Conservation (phyloP, 495 filamentous ascomycete genomes). For the Lasiosphaeria ovina region DNA sequence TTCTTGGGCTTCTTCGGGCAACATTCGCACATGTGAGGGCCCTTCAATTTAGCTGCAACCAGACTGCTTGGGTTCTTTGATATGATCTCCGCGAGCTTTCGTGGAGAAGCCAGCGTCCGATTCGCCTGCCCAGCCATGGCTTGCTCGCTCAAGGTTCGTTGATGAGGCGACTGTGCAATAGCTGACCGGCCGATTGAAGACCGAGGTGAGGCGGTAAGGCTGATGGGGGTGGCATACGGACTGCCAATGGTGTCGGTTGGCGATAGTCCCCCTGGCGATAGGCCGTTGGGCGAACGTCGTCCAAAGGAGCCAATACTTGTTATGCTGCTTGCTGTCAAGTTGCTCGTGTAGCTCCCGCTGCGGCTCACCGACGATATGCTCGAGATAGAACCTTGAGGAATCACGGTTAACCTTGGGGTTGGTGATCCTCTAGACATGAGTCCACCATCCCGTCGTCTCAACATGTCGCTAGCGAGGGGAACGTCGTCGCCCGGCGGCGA, state of each 20-base stretch:
- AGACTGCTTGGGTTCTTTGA: constrained; percentile 38
- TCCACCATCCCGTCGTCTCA: constrained; percentile 61
- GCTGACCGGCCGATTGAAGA: constrained; percentile 43
- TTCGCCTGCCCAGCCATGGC: constrained; percentile 20
- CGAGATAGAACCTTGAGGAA: constrained; percentile 66
- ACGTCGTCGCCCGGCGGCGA: constrained; percentile 75
- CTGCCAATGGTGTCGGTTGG: constrained; percentile 53
- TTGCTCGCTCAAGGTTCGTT: constrained; percentile 45
- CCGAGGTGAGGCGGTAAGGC: constrained; percentile 61
- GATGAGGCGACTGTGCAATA: constrained; percentile 38
- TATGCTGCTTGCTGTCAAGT: constrained; percentile 65
- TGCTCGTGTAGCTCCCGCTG: constrained; percentile 74
- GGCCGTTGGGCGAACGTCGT: constrained; percentile 67
- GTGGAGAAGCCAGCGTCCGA: constrained; percentile 43
- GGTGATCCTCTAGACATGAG: constrained; percentile 52
- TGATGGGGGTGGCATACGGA: constrained; percentile 57
- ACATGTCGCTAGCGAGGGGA: constrained; percentile 61
- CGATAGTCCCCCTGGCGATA: constrained; percentile 62
- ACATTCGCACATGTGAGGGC: constrained; percentile 85
- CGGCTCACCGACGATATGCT: constrained; percentile 70
- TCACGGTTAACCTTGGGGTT: constrained; percentile 56
- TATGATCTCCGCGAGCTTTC: constrained; percentile 44
- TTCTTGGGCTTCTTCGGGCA: constrained; percentile 99
- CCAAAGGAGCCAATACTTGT: constrained; percentile 72
- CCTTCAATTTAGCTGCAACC: constrained; percentile 42